A percentile compares a stretch with the other conserved stretches of the same genome.
phyloP scores from a whole-genome alignment of 73 alveolate genomes.

The Tetrahymena elliotti region DNA sequence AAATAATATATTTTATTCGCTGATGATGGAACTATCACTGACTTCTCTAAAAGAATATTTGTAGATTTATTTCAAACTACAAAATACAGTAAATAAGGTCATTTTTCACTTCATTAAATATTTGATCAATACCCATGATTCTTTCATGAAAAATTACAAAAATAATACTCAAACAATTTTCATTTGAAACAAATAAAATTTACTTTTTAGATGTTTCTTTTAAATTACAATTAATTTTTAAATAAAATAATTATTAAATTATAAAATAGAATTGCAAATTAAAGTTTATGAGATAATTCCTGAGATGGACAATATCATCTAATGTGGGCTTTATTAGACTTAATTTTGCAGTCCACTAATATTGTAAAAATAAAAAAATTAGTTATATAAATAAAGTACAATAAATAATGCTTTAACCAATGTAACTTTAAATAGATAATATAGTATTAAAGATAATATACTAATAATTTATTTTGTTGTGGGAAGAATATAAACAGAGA shows the following conservation, averaged over 20 bases:
- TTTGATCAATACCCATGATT: too few relatives aligned
- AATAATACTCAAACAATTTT: too few relatives aligned
- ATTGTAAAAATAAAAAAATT: background rate
- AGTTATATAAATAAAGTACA: background rate
- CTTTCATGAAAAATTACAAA: too few relatives aligned
- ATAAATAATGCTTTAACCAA: background rate
- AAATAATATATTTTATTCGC: background rate
- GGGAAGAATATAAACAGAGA: background rate
- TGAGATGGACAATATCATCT: background rate
- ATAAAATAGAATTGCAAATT: background rate
- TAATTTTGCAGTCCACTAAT: background rate
- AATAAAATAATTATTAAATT: background rate
- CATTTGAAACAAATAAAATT: too few relatives aligned
- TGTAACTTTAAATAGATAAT: background rate
- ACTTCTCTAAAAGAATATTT: background rate
- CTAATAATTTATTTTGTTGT: background rate
- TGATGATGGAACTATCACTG: background rate
- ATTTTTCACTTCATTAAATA: too few relatives aligned
- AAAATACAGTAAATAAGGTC: background rate
- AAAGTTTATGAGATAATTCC: background rate
- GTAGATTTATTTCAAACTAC: background rate
- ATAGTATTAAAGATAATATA: background rate
- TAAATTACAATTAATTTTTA: background rate
- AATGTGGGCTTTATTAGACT: background rate
- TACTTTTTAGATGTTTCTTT: too few relatives aligned